Conservation (phyloP, 768 basidiomycete species). For the Rhizopogon salebrosus region DNA sequence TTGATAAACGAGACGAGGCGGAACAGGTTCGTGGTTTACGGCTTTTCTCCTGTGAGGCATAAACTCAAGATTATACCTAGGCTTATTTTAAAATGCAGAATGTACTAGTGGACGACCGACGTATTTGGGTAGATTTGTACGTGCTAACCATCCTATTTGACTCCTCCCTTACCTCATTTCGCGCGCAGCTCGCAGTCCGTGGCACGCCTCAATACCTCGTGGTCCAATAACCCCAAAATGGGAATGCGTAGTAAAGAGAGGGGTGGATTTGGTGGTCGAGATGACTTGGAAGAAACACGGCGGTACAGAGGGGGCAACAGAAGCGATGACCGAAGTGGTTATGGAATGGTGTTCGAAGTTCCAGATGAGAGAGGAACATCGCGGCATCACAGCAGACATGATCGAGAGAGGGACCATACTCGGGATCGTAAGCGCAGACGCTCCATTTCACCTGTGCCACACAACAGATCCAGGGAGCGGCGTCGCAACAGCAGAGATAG, state of each 20-base stretch:
- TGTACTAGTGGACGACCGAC: constrained; percentile 92
- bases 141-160: constrained; percentile 23
- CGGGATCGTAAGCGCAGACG: constrained; percentile 19
- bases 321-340: constrained; percentile 32
- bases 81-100: constrained; percentile 99
- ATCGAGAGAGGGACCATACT: constrained; percentile 28
- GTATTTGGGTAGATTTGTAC: constrained; percentile 99
- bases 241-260: constrained; percentile 32
- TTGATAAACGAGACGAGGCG: constrained; percentile 88
- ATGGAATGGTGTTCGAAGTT: constrained; percentile 87
- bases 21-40: constrained; percentile 64
- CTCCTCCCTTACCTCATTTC: constrained; percentile 11
- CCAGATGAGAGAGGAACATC: constrained; percentile 29
- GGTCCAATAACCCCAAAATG: constrained; percentile 74
- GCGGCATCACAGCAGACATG: constrained; percentile 47
- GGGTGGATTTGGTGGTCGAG: constrained; percentile 62
- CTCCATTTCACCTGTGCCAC: constrained; percentile 18
- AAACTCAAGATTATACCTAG: constrained; percentile 31
- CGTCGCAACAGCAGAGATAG: constrained; percentile 28
- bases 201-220: constrained; percentile 72
- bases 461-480: constrained; percentile 16
- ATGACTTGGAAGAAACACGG: constrained; percentile 68
- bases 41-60: background rate
- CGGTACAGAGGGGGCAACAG: constrained; percentile 46
- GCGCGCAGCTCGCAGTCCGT: constrained; percentile 83